phyloP scores from a whole-genome alignment of 1,284 basidiomycete species.

The Mixia osmundae region DNA sequence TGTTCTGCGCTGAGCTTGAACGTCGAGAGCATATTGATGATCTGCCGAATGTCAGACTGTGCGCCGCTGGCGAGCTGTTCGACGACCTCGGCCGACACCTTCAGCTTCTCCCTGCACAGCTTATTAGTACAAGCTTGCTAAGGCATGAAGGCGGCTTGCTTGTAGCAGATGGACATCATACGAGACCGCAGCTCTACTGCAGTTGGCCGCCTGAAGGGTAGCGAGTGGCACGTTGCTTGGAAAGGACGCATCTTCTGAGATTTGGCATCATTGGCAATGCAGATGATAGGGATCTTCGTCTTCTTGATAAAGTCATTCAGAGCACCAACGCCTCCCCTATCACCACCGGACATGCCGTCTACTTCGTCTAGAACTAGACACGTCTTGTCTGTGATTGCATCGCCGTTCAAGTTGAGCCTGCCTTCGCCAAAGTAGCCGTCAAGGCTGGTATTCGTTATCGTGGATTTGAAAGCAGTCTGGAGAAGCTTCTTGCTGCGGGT shows the following conservation, averaged over 20 bases:
- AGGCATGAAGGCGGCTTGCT: conserved; percentile 29
- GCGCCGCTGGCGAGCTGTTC: conserved; percentile 74
- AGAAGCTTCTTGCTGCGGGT: conserved; percentile 87
- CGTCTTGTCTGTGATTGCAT: background rate
- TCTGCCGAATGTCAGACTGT: conserved; percentile 85
- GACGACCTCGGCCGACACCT: conserved; percentile 66
- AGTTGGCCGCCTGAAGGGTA: conserved; percentile 59
- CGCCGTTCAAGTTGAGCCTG: background rate
- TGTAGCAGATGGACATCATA: conserved; percentile 67
- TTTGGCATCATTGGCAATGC: conserved; percentile 78
- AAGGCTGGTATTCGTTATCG: conserved; percentile 63
- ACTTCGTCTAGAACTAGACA: conserved; percentile 67
- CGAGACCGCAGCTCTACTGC: conserved; percentile 52
- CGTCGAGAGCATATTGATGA: conserved; percentile 92
- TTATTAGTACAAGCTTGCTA: background rate
- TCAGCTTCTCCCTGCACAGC: conserved; percentile 58
- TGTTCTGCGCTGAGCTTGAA: conserved; percentile 52
- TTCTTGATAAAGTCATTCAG: conserved; percentile 81
- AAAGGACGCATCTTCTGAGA: conserved; percentile 82
- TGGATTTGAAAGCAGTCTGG: conserved; percentile 47
- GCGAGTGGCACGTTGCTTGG: conserved; percentile 41
- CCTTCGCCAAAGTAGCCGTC: conserved; percentile 49
- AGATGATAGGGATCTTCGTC: conserved; percentile 89
- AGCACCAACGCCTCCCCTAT: conserved; percentile 85
- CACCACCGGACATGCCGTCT: conserved; percentile 94